Evolutionary conservation across 75 land plant genomes (phyloP).

Genomic region (Selaginella moellendorffii): DNA sequence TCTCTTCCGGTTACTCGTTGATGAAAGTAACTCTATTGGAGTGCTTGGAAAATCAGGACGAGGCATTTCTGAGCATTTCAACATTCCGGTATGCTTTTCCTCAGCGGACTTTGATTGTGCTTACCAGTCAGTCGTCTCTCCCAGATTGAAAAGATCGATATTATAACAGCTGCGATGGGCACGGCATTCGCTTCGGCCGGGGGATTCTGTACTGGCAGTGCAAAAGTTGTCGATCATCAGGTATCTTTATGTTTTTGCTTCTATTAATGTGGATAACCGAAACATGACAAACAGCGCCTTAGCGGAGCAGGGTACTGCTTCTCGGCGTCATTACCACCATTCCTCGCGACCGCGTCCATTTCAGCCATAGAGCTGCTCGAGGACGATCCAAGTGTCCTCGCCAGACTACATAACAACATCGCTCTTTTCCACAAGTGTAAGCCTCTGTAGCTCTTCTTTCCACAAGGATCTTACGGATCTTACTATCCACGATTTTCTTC

Average conservation of each 20-base stretch:
- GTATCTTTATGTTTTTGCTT: constrained; percentile 18
- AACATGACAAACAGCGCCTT: constrained; percentile 48
- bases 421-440: constrained; percentile 42
- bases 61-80: constrained; percentile 66
- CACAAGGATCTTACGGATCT: neutral
- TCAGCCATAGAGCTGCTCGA: constrained; percentile 78
- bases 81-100: constrained; percentile 46
- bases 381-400: constrained; percentile 44
- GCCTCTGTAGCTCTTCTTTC: neutral
- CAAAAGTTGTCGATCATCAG: constrained; percentile 85
- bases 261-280: neutral
- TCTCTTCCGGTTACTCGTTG: constrained; percentile 62
- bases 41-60: constrained; percentile 84
- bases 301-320: constrained; percentile 86
- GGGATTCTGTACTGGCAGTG: constrained; percentile 93
- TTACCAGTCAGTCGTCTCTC: neutral
- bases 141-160: constrained; percentile 89
- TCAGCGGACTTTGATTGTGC: neutral
- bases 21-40: constrained; percentile 92
- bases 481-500: neutral
- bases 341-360: constrained; percentile 76
- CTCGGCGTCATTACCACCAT: constrained; percentile 87
- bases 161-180: constrained; percentile 90
- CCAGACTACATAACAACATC: constrained; percentile 45
- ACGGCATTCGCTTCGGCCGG: constrained; percentile 85